phyloP scores from a whole-genome alignment of 1,284 basidiomycete species.

The Leucoagaricus sp. region DNA sequence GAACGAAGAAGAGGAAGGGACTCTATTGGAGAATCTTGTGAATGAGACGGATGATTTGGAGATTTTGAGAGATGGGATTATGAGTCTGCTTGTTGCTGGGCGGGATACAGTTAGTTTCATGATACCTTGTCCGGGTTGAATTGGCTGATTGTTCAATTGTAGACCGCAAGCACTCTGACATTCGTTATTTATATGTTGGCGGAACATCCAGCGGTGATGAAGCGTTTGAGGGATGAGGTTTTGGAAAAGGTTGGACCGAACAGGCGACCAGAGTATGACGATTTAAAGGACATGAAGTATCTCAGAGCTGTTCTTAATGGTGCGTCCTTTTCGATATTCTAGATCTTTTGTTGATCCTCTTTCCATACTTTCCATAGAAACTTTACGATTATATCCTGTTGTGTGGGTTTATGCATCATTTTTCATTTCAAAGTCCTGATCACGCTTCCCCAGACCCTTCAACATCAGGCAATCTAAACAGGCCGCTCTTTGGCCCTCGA shows the following conservation, averaged over 20 bases:
- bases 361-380: constrained; percentile 26
- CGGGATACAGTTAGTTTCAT: constrained; percentile 45
- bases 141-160: not conserved
- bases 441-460: constrained; percentile 25
- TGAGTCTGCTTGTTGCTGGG: constrained; percentile 53
- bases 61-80: constrained; percentile 48
- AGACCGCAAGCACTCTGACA: constrained; percentile 49
- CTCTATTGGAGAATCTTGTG: constrained; percentile 42
- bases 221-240: constrained; percentile 49
- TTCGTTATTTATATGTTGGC: constrained; percentile 54
- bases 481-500: constrained; percentile 21
- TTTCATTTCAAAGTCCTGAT: not conserved
- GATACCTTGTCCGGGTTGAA: not conserved
- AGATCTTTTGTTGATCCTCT: not conserved
- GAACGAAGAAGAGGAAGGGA: constrained; percentile 31
- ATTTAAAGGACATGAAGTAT: constrained; percentile 50
- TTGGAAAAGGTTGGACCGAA: constrained; percentile 40
- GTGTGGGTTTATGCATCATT: constrained; percentile 27
- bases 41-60: constrained; percentile 40
- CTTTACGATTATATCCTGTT: constrained; percentile 34
- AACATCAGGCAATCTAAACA: constrained; percentile 28
- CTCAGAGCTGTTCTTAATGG: constrained; percentile 53
- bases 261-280: constrained; percentile 44
- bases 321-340: constrained; percentile 22
- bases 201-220: constrained; percentile 43